A percentile compares a stretch with the other conserved stretches of the same genome.
phyloP scores from a whole-genome alignment of 495 filamentous ascomycete genomes.

The Aspergillus coremiiformis region DNA sequence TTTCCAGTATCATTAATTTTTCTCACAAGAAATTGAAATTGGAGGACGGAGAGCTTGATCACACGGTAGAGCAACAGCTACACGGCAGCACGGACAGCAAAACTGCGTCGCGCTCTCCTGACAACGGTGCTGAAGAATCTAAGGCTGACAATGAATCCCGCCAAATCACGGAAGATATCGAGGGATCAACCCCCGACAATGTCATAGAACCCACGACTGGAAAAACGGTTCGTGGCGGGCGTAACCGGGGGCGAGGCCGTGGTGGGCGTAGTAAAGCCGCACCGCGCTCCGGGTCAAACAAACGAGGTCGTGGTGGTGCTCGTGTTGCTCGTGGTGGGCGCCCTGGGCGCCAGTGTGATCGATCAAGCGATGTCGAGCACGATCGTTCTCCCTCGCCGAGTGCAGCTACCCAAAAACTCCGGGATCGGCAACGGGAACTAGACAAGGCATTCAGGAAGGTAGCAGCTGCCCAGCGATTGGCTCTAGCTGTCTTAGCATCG shows the following conservation, averaged over 20 bases:
- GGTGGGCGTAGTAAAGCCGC: slow-evolving; percentile 31
- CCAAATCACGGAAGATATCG: slow-evolving; percentile 19
- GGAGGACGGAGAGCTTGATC: slow-evolving; percentile 23
- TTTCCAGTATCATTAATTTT: slow-evolving; percentile 8
- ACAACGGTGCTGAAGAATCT: slow-evolving; percentile 10
- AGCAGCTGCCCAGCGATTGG: slow-evolving; percentile 32
- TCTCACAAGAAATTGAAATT: slow-evolving; percentile 27
- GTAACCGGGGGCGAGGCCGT: slow-evolving; percentile 30
- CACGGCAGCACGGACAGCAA: slow-evolving; percentile 19
- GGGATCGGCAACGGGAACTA: slow-evolving; percentile 36
- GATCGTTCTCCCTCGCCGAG: slow-evolving; percentile 33
- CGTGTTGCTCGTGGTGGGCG: slow-evolving; percentile 16
- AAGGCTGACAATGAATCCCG: slow-evolving; percentile 15
- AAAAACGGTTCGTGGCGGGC: slow-evolving; percentile 33
- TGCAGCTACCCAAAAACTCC: slow-evolving; percentile 29
- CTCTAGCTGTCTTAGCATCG: slow-evolving; percentile 32
- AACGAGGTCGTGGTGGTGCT: slow-evolving; percentile 19
- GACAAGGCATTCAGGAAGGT: slow-evolving; percentile 37
- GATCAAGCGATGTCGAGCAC: slow-evolving; percentile 24
- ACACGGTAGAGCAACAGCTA: slow-evolving; percentile 13
- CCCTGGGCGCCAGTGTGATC: slow-evolving; percentile 16
- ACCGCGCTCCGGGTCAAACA: slow-evolving; percentile 13
- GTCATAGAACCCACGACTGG: slow-evolving; percentile 6
- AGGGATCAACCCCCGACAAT: slow-evolving; percentile 14
- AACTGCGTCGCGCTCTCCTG: slow-evolving; percentile 13